These are phyloP conservation scores for Agrocybe praecox DNA, from an alignment of 768 basidiomycete species.

Conservation along the genomic window DNA sequence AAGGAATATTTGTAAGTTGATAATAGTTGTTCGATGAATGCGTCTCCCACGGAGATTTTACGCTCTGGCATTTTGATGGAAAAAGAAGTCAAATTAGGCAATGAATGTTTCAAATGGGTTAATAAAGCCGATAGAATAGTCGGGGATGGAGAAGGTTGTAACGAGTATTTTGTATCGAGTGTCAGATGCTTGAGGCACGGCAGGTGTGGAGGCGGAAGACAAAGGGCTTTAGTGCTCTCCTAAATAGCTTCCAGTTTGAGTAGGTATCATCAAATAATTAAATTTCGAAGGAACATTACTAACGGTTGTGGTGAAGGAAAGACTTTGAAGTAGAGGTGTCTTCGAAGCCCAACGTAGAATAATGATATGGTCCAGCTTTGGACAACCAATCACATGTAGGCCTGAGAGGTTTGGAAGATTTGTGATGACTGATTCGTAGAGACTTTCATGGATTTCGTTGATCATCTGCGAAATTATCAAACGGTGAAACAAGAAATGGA, in stretches of 20 bases:
- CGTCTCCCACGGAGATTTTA: conserved; percentile 35
- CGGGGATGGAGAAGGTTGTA: conserved; percentile 31
- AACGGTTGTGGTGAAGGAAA: conserved; percentile 66
- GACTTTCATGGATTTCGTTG: conserved; percentile 50
- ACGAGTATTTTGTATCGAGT: conserved; percentile 46
- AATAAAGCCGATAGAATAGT: conserved; percentile 32
- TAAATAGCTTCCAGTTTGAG: conserved; percentile 15
- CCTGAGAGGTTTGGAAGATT: conserved; percentile 56
- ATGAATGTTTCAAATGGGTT: conserved; percentile 30
- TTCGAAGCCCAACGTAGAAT: conserved; percentile 48
- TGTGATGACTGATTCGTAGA: conserved; percentile 48
- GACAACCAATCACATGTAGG: conserved; percentile 64
- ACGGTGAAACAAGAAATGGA: background rate
- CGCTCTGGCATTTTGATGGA: conserved; percentile 48
- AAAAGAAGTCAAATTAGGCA: conserved; percentile 37
- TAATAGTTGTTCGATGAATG: conserved; percentile 46
- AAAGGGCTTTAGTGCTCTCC: conserved; percentile 36
- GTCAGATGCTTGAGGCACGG: conserved; percentile 51
- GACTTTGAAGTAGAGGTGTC: conserved; percentile 58
- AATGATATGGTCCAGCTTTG: conserved; percentile 52
- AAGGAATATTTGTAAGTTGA: conserved; percentile 44
- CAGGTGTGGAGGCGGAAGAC: conserved; percentile 33
- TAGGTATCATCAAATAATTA: background rate
- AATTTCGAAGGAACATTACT: conserved; percentile 19
- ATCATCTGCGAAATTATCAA: conserved; percentile 44